Conservation (phyloP, 2,329 filamentous ascomycete species). For the Colletotrichum sp. region DNA sequence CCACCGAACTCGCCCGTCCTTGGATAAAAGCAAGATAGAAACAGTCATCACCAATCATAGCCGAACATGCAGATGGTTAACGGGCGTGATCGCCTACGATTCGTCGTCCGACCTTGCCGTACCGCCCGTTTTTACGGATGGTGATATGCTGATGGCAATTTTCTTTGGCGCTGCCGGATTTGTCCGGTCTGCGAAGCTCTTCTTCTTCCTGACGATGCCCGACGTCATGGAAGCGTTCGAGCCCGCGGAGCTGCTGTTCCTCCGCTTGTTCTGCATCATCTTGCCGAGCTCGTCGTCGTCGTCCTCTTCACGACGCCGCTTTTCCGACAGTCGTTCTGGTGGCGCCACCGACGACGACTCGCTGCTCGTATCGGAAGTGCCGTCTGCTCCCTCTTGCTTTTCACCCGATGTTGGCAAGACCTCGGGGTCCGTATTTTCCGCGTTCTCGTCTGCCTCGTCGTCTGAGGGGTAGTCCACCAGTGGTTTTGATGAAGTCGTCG, state of each 20-base stretch:
- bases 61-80: background rate
- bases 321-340: constrained; percentile 83
- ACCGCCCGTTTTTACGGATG: constrained; percentile 46
- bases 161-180: constrained; percentile 52
- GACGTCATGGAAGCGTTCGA: constrained; percentile 41
- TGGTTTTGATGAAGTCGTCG: constrained; percentile 68
- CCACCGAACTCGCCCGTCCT: constrained; percentile 6
- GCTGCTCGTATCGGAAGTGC: constrained; percentile 11
- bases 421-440: constrained; percentile 68
- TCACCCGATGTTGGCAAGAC: constrained; percentile 29
- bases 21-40: constrained; percentile 14
- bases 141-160: constrained; percentile 63
- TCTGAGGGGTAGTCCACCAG: constrained; percentile 94
- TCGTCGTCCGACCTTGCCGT: constrained; percentile 44
- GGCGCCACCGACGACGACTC: constrained; percentile 48
- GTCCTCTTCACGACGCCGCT: constrained; percentile 89
- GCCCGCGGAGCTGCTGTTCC: constrained; percentile 60
- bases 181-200: constrained; percentile 46
- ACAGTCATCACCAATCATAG: constrained; percentile 13
- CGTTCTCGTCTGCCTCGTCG: constrained; percentile 69
- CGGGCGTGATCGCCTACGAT: constrained; percentile 29
- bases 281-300: constrained; percentile 93
- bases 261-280: constrained; percentile 70
- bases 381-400: constrained; percentile 22
- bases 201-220: constrained; percentile 49